These are phyloP conservation scores for Coemansia sp. DNA, from an alignment of 192 early-diverging fungal genomes.

Conservation along the genomic window DNA sequence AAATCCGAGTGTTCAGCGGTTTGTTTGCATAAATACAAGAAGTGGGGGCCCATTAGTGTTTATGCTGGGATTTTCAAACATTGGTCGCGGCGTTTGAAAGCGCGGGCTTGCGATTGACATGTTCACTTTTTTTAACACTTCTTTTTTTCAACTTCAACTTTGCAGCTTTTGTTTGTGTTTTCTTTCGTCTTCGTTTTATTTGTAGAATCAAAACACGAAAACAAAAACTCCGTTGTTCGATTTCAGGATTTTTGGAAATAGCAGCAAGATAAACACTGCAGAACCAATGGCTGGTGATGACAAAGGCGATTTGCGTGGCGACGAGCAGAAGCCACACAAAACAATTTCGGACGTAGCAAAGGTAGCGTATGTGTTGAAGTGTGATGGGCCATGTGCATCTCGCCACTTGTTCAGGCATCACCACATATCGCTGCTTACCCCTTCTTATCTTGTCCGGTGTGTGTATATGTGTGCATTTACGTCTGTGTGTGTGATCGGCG, in stretches of 20 bases:
- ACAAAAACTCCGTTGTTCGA: not conserved
- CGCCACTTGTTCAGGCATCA: not conserved
- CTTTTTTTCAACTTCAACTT: no score
- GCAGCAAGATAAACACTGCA: not conserved
- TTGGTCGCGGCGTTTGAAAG: constrained; percentile 4
- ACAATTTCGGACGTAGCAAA: constrained; percentile 27
- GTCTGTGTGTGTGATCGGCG: not conserved
- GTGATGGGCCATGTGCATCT: not conserved
- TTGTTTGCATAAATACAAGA: not conserved
- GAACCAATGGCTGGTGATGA: constrained; percentile 6
- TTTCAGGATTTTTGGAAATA: constrained; percentile 11
- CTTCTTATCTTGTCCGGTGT: not conserved
- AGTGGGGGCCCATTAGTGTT: not conserved
- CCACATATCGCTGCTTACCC: not conserved
- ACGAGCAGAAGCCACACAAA: constrained; percentile 15
- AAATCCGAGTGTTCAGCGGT: not conserved
- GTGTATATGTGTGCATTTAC: not conserved
- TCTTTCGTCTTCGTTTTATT: not conserved
- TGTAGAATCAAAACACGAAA: constrained; percentile 3
- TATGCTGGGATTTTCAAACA: not conserved
- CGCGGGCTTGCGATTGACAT: not conserved
- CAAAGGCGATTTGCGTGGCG: constrained; percentile 22
- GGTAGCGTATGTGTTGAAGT: constrained; percentile 14
- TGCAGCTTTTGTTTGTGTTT: not conserved
- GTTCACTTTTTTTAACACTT: constrained; percentile 3